Evolutionary conservation across 2,329 filamentous ascomycete species (phyloP).

Genomic region (Calonectria crousiana): DNA sequence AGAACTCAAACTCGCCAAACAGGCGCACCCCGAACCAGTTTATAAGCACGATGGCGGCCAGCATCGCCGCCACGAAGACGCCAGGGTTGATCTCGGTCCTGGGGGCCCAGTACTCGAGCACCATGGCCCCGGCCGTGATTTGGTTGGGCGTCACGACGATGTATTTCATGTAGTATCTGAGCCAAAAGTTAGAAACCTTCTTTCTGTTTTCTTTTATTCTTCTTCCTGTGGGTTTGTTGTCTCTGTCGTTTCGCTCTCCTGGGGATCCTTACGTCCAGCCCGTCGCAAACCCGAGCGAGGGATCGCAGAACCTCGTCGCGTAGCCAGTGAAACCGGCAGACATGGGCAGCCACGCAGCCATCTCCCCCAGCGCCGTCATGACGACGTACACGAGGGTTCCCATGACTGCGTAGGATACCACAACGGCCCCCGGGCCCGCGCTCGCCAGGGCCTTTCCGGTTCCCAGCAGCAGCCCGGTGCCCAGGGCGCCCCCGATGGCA

Average conservation of each 20-base stretch:
- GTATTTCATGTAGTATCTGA: slow-evolving; percentile 78
- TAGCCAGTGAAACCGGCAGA: slow-evolving; percentile 85
- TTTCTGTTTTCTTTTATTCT: slow-evolving; percentile 39
- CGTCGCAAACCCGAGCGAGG: slow-evolving; percentile 82
- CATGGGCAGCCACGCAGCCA: slow-evolving; percentile 85
- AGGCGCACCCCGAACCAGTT: slow-evolving; percentile 78
- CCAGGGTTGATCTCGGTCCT: slow-evolving; percentile 77
- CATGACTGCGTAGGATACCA: slow-evolving; percentile 78
- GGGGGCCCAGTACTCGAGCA: slow-evolving; percentile 82
- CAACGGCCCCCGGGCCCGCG: slow-evolving; percentile 72
- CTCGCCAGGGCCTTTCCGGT: slow-evolving; percentile 67
- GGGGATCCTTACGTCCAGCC: slow-evolving; percentile 69
- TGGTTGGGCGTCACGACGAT: slow-evolving; percentile 90
- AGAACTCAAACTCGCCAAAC: slow-evolving; percentile 75
- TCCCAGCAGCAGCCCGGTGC: slow-evolving; percentile 80
- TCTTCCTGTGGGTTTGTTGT: no score
- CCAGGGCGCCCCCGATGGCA: slow-evolving; percentile 81
- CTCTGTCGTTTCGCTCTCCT: background rate
- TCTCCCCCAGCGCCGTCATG: slow-evolving; percentile 85
- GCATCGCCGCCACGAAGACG: slow-evolving; percentile 81
- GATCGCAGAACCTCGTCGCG: slow-evolving; percentile 82
- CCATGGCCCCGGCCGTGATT: slow-evolving; percentile 80
- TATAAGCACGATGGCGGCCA: slow-evolving; percentile 72
- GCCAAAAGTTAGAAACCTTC: background rate
- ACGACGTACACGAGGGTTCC: slow-evolving; percentile 82